Conservation (phyloP, 768 basidiomycete genomes). For the Pholiota molesta region DNA sequence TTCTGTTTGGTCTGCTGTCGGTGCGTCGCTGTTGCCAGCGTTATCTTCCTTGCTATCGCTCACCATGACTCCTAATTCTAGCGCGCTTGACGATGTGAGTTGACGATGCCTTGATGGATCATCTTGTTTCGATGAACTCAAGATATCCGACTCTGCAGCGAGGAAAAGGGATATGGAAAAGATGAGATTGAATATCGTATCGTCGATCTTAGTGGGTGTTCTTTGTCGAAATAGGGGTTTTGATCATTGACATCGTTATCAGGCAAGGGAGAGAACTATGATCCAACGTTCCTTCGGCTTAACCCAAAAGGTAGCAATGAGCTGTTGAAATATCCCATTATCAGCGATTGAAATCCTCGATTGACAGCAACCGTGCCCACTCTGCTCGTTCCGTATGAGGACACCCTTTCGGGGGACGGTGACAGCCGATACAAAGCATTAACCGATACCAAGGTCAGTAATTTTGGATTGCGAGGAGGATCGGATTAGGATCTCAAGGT, state of each 20-base stretch:
- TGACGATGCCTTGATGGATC: neutral
- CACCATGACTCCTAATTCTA: slow-evolving; percentile 23
- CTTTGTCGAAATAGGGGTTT: neutral
- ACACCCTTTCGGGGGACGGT: slow-evolving; percentile 67
- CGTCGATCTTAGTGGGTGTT: slow-evolving; percentile 62
- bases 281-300: slow-evolving; percentile 73
- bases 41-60: neutral
- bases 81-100: slow-evolving; percentile 62
- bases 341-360: neutral
- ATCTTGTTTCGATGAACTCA: neutral
- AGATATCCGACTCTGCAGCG: slow-evolving; percentile 28
- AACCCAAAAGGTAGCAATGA: slow-evolving; percentile 66
- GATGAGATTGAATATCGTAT: slow-evolving; percentile 75
- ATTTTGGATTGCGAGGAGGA: neutral
- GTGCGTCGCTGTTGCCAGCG: slow-evolving; percentile 38
- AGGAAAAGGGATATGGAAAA: slow-evolving; percentile 83
- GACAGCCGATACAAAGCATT: slow-evolving; percentile 84
- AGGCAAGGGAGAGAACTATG: slow-evolving; percentile 83
- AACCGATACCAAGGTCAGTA: slow-evolving; percentile 67
- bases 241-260: slow-evolving; percentile 1
- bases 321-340: neutral
- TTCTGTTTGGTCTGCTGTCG: slow-evolving; percentile 68
- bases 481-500: slow-evolving; percentile 5
- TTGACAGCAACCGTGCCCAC: slow-evolving; percentile 75
- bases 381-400: slow-evolving; percentile 80